phyloP scores from a whole-genome alignment of 1,139 yeast species.

The Eremothecium coryli region DNA sequence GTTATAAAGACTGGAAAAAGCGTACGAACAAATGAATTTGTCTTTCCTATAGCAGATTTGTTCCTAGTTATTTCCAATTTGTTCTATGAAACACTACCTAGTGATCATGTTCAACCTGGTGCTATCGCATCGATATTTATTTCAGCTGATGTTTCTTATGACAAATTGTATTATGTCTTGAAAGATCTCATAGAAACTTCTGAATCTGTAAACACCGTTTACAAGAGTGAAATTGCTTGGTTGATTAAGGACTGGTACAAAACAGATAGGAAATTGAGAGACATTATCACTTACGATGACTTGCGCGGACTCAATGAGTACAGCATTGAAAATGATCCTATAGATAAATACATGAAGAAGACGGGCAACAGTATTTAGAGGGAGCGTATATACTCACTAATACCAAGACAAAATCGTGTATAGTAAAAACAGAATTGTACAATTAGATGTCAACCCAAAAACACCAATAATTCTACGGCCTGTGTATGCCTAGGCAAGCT shows the following conservation, averaged over 20 bases:
- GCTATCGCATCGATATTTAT: slow-evolving; percentile 61
- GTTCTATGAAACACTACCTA: slow-evolving; percentile 30
- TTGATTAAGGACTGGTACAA: slow-evolving; percentile 59
- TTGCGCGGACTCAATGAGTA: slow-evolving; percentile 21
- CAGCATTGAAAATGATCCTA: slow-evolving; percentile 27
- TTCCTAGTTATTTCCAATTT: slow-evolving; percentile 43
- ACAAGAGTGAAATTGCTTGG: slow-evolving; percentile 50
- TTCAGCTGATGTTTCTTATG: slow-evolving; percentile 66
- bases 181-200: slow-evolving; percentile 61
- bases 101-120: slow-evolving; percentile 41
- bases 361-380: slow-evolving; percentile 24
- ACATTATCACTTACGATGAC: slow-evolving; percentile 35
- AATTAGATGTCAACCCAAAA: too few species aligned
- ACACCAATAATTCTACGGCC: too few species aligned
- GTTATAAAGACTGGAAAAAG: slow-evolving; percentile 42
- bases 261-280: slow-evolving; percentile 53
- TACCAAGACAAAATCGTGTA: too few species aligned
- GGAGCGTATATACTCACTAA: too few species aligned
- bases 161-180: slow-evolving; percentile 57
- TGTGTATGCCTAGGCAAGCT: too few species aligned
- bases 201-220: slow-evolving; percentile 39
- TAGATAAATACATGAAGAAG: slow-evolving; percentile 26
- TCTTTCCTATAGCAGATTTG: slow-evolving; percentile 71
- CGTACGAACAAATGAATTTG: slow-evolving; percentile 51
- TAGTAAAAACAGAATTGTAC: too few species aligned